These are phyloP conservation scores for Pelargonium fulgidum DNA, from an alignment of 441 rosid species.

Conservation along the genomic window DNA sequence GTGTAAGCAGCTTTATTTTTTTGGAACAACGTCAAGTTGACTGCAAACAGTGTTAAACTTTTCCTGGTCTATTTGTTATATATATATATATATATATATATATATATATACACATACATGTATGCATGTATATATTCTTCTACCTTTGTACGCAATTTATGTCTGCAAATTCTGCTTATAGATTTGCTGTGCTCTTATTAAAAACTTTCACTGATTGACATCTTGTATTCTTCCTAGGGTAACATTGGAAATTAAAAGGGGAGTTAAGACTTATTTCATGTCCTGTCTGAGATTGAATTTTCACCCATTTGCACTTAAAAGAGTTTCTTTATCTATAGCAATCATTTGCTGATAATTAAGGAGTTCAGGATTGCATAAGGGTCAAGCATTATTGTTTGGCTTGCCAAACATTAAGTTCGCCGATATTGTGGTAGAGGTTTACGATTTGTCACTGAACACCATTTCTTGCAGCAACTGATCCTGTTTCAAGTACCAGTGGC, in stretches of 20 bases:
- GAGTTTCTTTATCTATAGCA: no score
- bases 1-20: neutral
- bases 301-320: no score
- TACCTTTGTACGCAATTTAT: neutral
- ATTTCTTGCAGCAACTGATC: conserved; percentile 33
- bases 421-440: neutral
- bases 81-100: neutral
- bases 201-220: neutral
- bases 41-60: neutral
- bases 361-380: neutral
- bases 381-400: neutral
- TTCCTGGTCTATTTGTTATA: neutral
- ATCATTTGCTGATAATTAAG: no score
- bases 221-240: neutral
- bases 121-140: neutral
- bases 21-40: neutral
- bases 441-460: neutral
- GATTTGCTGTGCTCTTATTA: neutral
- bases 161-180: conserved; percentile 1
- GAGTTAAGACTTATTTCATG: neutral
- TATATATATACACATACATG: neutral
- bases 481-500: conserved; percentile 35
- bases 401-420: neutral
- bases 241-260: neutral
- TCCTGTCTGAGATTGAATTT: no score